These are phyloP conservation scores for Amyloporia xantha DNA, from an alignment of 768 basidiomycete genomes.

Conservation along the genomic window DNA sequence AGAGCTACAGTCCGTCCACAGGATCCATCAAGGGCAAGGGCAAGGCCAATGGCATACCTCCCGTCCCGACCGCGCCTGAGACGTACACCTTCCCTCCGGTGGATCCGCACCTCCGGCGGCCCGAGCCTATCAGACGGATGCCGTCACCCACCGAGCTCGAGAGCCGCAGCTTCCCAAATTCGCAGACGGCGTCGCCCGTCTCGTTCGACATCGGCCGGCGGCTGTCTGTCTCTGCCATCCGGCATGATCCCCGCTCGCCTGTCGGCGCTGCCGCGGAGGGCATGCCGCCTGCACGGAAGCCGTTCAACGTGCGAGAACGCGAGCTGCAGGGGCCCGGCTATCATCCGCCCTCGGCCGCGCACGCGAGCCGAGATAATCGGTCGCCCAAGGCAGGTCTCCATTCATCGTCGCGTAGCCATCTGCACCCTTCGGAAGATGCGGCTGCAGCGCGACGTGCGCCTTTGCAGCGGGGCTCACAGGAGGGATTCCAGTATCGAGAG, in stretches of 20 bases:
- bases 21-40: slow-evolving; percentile 15
- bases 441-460: not conserved
- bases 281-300: not conserved
- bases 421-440: not conserved
- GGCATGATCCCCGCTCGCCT: slow-evolving; percentile 36
- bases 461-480: not conserved
- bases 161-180: slow-evolving; percentile 27
- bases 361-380: not conserved
- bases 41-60: slow-evolving; percentile 18
- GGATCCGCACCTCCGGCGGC: slow-evolving; percentile 10
- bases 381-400: not conserved
- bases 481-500: not conserved
- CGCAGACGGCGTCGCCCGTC: slow-evolving; percentile 40
- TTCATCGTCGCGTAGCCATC: slow-evolving; percentile 1
- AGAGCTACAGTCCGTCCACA: slow-evolving; percentile 18
- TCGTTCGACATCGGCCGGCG: slow-evolving; percentile 44
- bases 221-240: slow-evolving; percentile 41
- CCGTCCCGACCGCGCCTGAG: slow-evolving; percentile 10
- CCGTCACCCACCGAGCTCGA: slow-evolving; percentile 25
- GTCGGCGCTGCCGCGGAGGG: not conserved
- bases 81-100: slow-evolving; percentile 20
- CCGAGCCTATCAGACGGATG: slow-evolving; percentile 21
- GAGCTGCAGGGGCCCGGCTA: slow-evolving; percentile 2
- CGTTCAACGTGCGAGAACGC: not conserved
- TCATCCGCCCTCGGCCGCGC: not conserved